Base-by-base conservation (phyloP, 768 basidiomycete species). In the Lyophyllum shimeji region DNA sequence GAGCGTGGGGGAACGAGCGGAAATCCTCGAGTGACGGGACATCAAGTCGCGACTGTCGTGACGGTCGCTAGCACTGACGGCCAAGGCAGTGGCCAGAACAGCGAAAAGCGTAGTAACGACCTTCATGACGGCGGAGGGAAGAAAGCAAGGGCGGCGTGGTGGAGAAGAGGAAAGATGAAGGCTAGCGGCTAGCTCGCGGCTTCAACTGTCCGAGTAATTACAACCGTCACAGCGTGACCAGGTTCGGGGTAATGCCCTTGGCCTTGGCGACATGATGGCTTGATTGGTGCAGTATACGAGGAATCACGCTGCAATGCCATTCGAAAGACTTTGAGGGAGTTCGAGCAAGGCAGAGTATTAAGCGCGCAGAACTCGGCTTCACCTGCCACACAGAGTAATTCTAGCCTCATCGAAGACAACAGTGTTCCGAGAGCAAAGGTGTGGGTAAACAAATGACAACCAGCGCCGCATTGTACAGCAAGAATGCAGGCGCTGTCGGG, bases 101-200 rank as follows among this genome's bases (percentile, higher is more conserved):
- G 65, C 67, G 47, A 78, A 54, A 39, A 76, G 29, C 34, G 78
- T 65, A 60, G 74, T 64, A 50, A 71, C 62, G 58, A 78, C 55
- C 73, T 76, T 81, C 82, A 83, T 82, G 56, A 58, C 61, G 51
- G 47, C 53, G 44, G 65, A 64, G 27, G 50, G 60, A 55, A 53
- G 60, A 59, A 42, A 31, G 57, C 47, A 39, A 49, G 53, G 57
- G 31, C 46, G 53, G 58, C 25, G 56, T 52, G 50, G 60, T 46
- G 40, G 46, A 56, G 33, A 50, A 20, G 46, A 56, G n/a, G 37
- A 59, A 55, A 59, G 53, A 60, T 57, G 42, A 40, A 51, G 40
- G n/a, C 15, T 2, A 58, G 20, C 23, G 37, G 18, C 9, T 29
- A 9, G 8, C 15, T 33, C 31, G 37, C 57, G 58, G 56, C 2